phyloP scores from a whole-genome alignment of 2,329 filamentous ascomycete species.

The Ramularia collo-cygni region DNA sequence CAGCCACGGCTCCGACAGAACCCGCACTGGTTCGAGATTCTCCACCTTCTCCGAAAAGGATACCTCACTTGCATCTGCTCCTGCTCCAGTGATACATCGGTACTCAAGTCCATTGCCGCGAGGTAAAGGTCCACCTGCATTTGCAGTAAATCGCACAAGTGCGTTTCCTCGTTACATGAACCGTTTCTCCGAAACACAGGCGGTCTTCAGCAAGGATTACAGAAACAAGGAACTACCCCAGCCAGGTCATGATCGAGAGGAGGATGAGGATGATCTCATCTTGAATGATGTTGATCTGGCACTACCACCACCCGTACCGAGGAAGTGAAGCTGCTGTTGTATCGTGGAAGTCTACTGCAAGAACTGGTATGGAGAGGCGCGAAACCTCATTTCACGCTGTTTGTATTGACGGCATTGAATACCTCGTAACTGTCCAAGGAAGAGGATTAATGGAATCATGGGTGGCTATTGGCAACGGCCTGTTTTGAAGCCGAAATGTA shows the following conservation, averaged over 20 bases:
- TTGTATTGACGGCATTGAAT: too few species aligned
- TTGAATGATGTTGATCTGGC: neutral
- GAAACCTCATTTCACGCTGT: too few species aligned
- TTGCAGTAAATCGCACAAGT: neutral
- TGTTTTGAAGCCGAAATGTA: too few species aligned
- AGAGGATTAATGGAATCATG: too few species aligned
- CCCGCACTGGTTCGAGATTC: neutral
- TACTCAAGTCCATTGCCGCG: neutral
- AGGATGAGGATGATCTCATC: too few species aligned
- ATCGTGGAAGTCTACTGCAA: too few species aligned
- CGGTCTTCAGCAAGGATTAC: neutral
- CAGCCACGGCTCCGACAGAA: neutral
- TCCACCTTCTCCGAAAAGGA: neutral
- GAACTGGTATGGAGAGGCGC: too few species aligned
- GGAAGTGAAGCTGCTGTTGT: too few species aligned
- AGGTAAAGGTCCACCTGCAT: neutral
- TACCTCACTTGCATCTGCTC: too few species aligned
- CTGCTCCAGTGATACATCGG: too few species aligned
- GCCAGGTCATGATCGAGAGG: neutral
- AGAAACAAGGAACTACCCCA: neutral
- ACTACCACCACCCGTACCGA: slow-evolving; percentile 1
- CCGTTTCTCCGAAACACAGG: neutral
- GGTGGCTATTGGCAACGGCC: too few species aligned
- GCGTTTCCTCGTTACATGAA: neutral
- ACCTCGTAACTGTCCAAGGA: too few species aligned